Evolutionary conservation across 106 monocot species (phyloP).

Genomic region (Gastrodia elata): DNA sequence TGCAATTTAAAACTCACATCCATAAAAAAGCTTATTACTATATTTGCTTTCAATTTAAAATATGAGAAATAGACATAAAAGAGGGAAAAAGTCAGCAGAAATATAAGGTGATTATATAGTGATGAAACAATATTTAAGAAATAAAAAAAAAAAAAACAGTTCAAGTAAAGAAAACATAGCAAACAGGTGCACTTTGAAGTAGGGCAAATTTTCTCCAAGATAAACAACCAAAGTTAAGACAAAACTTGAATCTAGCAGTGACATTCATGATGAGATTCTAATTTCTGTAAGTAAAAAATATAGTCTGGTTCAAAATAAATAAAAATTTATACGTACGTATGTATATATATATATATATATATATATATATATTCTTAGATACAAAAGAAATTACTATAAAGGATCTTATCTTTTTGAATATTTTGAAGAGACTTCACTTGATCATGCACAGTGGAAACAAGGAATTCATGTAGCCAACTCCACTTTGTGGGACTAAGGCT

Average conservation of each 20-base stretch:
- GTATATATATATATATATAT: too few species aligned
- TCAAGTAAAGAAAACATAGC: not conserved
- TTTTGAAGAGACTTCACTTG: too few species aligned
- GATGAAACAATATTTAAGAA: not conserved
- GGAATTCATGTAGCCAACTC: too few species aligned
- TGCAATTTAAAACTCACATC: slow-evolving; percentile 11
- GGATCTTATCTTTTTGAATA: too few species aligned
- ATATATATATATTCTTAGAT: too few species aligned
- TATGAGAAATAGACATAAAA: not conserved
- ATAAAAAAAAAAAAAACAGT: not conserved
- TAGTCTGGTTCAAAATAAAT: not conserved
- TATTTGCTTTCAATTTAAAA: not conserved
- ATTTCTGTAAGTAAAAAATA: not conserved
- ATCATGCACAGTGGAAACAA: too few species aligned
- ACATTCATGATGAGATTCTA: not conserved
- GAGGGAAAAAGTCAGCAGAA: not conserved
- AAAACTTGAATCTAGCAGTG: not conserved
- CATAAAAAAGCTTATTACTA: not conserved
- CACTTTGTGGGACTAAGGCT: too few species aligned
- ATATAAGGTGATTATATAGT: not conserved
- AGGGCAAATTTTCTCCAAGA: not conserved
- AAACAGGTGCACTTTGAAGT: not conserved
- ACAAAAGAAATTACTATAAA: too few species aligned
- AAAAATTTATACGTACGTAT: too few species aligned
- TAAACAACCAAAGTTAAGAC: not conserved